Evolutionary conservation across 2,329 filamentous ascomycete species (phyloP), one percentile per base, ranked within the genome.

Genomic region (Clonostachys rosea): DNA sequence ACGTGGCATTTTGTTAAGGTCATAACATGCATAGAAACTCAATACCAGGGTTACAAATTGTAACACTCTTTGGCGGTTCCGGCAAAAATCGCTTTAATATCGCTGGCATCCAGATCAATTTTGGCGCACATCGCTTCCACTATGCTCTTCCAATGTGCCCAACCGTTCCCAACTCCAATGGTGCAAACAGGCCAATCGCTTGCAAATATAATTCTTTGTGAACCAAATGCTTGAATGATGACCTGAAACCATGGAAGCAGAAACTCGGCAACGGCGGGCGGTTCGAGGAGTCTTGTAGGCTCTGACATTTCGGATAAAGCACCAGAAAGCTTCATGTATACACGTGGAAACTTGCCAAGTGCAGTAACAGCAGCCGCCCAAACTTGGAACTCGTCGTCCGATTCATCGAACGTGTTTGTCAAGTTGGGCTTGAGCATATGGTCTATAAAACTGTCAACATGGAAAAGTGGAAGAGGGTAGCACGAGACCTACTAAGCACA

Each of bases 161-260:
- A 96, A 34, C 87, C 83, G 18, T 71, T 66, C 43, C 75, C 70
- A 6, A 17, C 24, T 17, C 12, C 40, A 17, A 41, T 20, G 17
- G 89, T 91, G 68, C 90, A 95, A 2, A 96, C 86, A 3, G 92
- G 91, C 92, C 92, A 97, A 65, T 96, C 91, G 53, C 87, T 91
- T 20, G 86, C 91, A 65, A 94, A 96, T 85, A 97, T 91, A 61
- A 94, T 77, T 52, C 89, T 76, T 17, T 72, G 62, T 1, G 86
- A 69, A 2, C 87, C 84, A 11, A 41, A 41, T 6, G 40, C 40
- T 6, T 13, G 73, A 43, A 91, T 75, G 0, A 88, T 67, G 20
- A 81, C 76, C 44, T 79, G 74, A 2, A 85, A 73, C 81, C 86
- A 90, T 5, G 83, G 81, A 47, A 72, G 70, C 20, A 87, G 67